Conservation (phyloP, 495 filamentous ascomycete species). For the Penicillium bialowiezense region DNA sequence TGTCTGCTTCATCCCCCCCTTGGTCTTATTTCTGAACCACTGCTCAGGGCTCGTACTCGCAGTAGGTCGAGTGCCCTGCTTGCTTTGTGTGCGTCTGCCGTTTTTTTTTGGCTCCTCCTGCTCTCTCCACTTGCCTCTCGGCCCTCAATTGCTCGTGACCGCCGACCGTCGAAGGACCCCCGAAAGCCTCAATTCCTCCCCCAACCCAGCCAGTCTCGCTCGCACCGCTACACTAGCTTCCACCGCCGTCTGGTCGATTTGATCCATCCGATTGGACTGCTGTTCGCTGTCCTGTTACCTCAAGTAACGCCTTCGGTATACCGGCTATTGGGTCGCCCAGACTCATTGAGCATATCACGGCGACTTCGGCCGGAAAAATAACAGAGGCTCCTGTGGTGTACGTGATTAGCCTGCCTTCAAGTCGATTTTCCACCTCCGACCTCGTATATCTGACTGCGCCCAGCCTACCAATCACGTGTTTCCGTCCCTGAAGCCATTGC, state of each 20-base stretch:
- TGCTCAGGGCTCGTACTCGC: slow-evolving; percentile 20
- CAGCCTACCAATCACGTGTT: slow-evolving; percentile 28
- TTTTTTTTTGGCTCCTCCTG: slow-evolving; percentile 10
- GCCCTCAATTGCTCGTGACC: slow-evolving; percentile 4
- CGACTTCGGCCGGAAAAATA: slow-evolving; percentile 11
- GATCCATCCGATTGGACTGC: background rate
- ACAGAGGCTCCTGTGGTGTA: slow-evolving; percentile 16
- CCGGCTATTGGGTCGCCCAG: slow-evolving; percentile 6
- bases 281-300: background rate
- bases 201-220: slow-evolving; percentile 8
- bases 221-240: background rate
- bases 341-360: slow-evolving; percentile 11
- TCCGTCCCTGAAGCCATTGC: slow-evolving; percentile 24
- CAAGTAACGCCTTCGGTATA: slow-evolving; percentile 3
- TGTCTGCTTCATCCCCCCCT: slow-evolving; percentile 13
- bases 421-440: background rate
- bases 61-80: slow-evolving; percentile 10
- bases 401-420: slow-evolving; percentile 4
- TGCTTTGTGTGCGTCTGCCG: slow-evolving; percentile 10
- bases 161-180: slow-evolving; percentile 13
- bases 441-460: slow-evolving; percentile 17
- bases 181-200: slow-evolving; percentile 11
- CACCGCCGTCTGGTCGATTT: background rate
- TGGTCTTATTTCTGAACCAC: slow-evolving; percentile 10
- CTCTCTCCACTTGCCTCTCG: background rate